A percentile compares a stretch with the other conserved stretches of the same genome.
phyloP scores from a whole-genome alignment of 2,329 filamentous ascomycete genomes.

The Lecanicillium sp. region DNA sequence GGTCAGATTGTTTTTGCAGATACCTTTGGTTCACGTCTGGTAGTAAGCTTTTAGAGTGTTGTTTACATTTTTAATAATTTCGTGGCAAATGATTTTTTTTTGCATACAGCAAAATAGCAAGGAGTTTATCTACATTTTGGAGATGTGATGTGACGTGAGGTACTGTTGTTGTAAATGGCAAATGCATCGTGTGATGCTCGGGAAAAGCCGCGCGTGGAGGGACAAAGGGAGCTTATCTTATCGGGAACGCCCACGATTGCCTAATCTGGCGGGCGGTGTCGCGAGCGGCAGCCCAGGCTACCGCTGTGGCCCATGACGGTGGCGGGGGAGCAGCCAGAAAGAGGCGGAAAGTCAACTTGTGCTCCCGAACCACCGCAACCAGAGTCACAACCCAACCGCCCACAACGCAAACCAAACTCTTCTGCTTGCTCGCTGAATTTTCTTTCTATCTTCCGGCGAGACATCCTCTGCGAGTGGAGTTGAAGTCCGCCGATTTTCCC shows the following conservation, averaged over 20 bases:
- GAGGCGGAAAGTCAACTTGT: not conserved
- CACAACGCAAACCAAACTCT: not conserved
- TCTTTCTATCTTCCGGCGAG: not conserved
- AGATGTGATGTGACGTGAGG: too few relatives aligned
- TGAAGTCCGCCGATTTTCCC: too few relatives aligned
- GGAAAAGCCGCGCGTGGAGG: too few relatives aligned
- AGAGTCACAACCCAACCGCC: not conserved
- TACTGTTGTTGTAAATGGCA: not conserved
- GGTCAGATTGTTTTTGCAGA: slow-evolving; percentile 28
- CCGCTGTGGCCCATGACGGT: slow-evolving; percentile 9
- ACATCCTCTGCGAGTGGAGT: too few relatives aligned
- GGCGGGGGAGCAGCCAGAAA: not conserved
- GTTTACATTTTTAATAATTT: slow-evolving; percentile 6
- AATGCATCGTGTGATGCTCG: slow-evolving; percentile 16
- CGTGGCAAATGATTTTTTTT: too few relatives aligned
- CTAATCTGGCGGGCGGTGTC: slow-evolving; percentile 14
- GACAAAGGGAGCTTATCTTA: slow-evolving; percentile 20
- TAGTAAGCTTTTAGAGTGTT: slow-evolving; percentile 7
- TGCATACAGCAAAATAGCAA: too few relatives aligned
- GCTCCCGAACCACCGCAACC: not conserved
- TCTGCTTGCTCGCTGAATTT: not conserved
- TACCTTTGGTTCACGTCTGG: slow-evolving; percentile 23
- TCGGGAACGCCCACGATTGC: slow-evolving; percentile 12
- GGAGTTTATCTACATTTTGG: too few relatives aligned
- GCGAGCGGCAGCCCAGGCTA: not conserved